Conservation (phyloP, 1,139 yeast species). For the Kodamaea sp. region DNA sequence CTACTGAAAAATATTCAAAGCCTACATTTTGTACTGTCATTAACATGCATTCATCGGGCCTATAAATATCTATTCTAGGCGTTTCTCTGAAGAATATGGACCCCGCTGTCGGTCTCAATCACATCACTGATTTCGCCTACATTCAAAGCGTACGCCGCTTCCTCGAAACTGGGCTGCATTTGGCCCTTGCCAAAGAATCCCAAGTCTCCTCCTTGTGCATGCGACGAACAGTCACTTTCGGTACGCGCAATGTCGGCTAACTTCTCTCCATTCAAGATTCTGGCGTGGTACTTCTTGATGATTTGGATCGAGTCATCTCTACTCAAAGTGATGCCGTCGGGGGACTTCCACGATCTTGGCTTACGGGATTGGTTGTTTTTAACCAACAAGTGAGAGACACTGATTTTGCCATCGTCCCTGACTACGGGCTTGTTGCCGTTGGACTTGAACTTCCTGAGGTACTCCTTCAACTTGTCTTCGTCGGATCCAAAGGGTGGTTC, state of each 20-base stretch:
- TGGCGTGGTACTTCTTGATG: constrained; percentile 57
- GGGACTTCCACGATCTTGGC: constrained; percentile 89
- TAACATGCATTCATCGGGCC: too few species aligned
- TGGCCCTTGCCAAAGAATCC: constrained; percentile 87
- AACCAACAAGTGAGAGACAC: constrained; percentile 67
- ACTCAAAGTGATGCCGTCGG: constrained; percentile 66
- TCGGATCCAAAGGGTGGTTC: constrained; percentile 89
- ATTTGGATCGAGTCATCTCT: constrained; percentile 82
- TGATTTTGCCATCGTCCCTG: constrained; percentile 45
- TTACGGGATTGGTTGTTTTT: constrained; percentile 84
- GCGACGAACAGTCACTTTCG: constrained; percentile 89
- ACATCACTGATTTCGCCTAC: constrained; percentile 84
- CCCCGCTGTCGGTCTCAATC: constrained; percentile 89
- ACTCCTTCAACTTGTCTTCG: constrained; percentile 54
- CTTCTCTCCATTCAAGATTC: constrained; percentile 70
- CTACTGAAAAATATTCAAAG: too few species aligned
- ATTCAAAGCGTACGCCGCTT: constrained; percentile 77
- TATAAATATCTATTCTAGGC: too few species aligned
- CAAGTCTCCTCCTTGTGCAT: constrained; percentile 85
- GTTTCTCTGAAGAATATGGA: constrained; percentile 84
- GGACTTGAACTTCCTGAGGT: constrained; percentile 48
- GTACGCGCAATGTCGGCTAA: constrained; percentile 74
- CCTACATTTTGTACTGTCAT: too few species aligned
- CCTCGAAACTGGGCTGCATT: constrained; percentile 94
- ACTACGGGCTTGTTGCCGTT: constrained; percentile 66